Conservation (phyloP, 257 asterid genomes). For the Salvia rosmarinus region DNA sequence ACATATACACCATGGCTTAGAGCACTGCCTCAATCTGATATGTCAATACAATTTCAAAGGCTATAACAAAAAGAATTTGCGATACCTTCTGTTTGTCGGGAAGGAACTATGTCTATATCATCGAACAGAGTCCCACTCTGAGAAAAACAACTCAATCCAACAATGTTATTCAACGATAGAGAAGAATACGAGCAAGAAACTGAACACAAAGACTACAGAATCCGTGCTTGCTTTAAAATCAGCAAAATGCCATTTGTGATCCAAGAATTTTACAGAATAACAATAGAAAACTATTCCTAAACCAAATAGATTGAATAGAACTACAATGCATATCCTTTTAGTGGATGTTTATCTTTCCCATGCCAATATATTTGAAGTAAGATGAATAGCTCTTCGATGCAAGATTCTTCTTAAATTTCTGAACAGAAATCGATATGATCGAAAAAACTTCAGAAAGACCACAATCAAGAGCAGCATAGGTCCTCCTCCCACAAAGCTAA, state of each 20-base stretch:
- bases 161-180: neutral
- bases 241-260: neutral
- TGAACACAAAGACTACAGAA: neutral
- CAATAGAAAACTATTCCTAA: neutral
- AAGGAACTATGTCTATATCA: constrained; percentile 25
- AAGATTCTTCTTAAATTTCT: neutral
- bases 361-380: neutral
- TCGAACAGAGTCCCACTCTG: constrained; percentile 32
- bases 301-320: neutral
- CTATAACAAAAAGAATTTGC: neutral
- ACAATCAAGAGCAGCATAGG: neutral
- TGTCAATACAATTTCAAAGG: neutral
- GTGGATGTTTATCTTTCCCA: neutral
- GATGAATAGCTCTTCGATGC: neutral
- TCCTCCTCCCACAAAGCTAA: neutral
- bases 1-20: neutral
- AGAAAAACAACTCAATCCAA: constrained; percentile 15
- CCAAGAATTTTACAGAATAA: neutral
- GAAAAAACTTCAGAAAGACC: neutral
- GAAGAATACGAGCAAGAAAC: constrained; percentile 6
- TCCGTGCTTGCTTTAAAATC: neutral
- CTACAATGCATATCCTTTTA: neutral
- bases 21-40: neutral
- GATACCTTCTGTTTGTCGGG: constrained; percentile 33
- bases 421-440: neutral